Evolutionary conservation across 2,329 filamentous ascomycete species (phyloP), one percentile per base, ranked within the genome.

Genomic region (Aspergillus novoparasiticus): DNA sequence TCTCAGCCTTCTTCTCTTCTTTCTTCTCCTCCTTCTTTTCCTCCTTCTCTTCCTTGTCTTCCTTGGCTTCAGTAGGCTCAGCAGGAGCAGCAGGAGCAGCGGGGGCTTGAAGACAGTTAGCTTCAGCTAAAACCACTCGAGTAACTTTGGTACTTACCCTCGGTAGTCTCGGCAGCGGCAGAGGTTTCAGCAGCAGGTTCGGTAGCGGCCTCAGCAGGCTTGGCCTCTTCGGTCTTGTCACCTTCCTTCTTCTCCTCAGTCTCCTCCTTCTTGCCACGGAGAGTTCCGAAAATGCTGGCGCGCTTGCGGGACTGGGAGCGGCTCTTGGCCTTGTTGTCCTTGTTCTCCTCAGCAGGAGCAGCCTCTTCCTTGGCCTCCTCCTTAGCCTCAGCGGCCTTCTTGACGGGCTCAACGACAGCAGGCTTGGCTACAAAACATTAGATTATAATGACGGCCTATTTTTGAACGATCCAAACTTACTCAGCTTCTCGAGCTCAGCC

Each of bases 401-500:
- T 70, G 2, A 16, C 63, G 58, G 70, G 55, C 59, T 68, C 64
- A 62, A 71, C 65, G n/a, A 69, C 70, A 53, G 67, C 71, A n/a
- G 73, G 64, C 62, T 68, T 69, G 74, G 74, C 78, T 79, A 72
- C 54, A 61, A 23, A 21, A 68, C 63, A 63, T 76, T 75, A 70
- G 71, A 48, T 19, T 26, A 57, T 55, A 2, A 46, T 26, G 2
- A 32, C 6, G 4, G 6, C 19, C 4, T 16, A 9, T n/a, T 14
- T 16, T 9, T 6, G 8, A n/a, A 32, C 2, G 1, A 14, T 54
- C 1, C 14, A 68, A 61, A 83, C 85, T 74, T 82, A 87, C 86
- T 82, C 71, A 89, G 83, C 80, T 89, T 90, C 82, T 93, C 90
- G 23, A 95, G 81, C 69, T 91, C 89, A 72, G 87, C 85, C 89